Evolutionary conservation across 192 early-diverging fungal genomes (phyloP), one percentile per base, ranked within the genome.

Genomic region (Pilobolus umbonatus): DNA sequence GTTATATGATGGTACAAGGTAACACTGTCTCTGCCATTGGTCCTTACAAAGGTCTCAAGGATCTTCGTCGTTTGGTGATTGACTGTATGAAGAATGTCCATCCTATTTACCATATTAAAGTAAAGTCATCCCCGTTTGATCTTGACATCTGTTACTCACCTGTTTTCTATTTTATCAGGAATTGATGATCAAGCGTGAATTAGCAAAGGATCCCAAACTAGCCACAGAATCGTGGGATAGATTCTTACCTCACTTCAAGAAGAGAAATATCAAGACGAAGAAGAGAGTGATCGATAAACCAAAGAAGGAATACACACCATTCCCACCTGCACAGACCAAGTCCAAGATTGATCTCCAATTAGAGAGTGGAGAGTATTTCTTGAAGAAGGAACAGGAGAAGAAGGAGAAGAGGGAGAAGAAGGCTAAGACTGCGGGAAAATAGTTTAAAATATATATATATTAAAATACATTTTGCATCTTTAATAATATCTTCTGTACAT

Each of bases 71-170:
- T 36, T 94, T 99, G 42, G 88, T 99, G 3, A 73, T 93, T 48
- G 96, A 99, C 75, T 99, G 96, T 65, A 91, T 99, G 85, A 95
- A 95, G 65, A 99, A 99, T 75, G 75, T 98, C 38, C 96, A 99
- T 72, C 96, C 96, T 29, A 96, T 99, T 62, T 98, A 99, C 75
- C 92, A 99, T 55, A 99, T 99, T 72, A 95, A 95, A 75, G 85
- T 84, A 79, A 49, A n/a, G 11, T 26, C 21, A 39, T 21, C n/a
- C n/a, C n/a, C n/a, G n/a, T n/a, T 42, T 15, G 5, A 42, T 12
- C 4, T 17, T 67, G n/a, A 34, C 49, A 10, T 26, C 15, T 21
- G 30, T 29, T 36, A 12, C 19, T 48, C 5, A 17, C 25, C 2
- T 47, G 1, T 40, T 22, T 35, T 8, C 53, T 50, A 61, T 43